phyloP scores from a whole-genome alignment of 306 rosid species.

The Gastrolobium bilobum region DNA sequence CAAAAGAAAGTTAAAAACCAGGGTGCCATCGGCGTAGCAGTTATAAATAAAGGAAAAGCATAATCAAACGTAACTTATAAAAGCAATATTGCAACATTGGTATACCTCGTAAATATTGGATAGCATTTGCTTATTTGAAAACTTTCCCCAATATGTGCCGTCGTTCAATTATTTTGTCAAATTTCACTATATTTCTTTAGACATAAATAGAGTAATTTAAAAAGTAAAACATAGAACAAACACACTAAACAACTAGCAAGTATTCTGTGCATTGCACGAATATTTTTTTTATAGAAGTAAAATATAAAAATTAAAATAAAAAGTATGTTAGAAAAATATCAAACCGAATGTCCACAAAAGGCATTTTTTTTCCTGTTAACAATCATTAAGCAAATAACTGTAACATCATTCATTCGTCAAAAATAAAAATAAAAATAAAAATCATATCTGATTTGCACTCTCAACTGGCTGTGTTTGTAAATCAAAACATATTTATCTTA shows the following conservation, averaged over 20 bases:
- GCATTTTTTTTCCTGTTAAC: neutral
- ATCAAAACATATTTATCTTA: neutral
- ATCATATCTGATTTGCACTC: neutral
- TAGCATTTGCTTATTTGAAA: neutral
- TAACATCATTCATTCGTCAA: neutral
- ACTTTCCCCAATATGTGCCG: neutral
- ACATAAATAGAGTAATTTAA: neutral
- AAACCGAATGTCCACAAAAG: too few relatives aligned
- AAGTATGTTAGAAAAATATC: too few relatives aligned
- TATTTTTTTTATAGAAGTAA: too few relatives aligned
- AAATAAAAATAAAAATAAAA: neutral
- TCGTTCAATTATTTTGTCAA: neutral
- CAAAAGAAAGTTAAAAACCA: neutral
- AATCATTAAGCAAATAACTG: neutral
- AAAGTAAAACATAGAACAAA: neutral
- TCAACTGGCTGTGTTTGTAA: neutral
- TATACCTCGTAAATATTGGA: neutral
- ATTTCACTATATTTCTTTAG: neutral
- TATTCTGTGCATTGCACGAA: too few relatives aligned
- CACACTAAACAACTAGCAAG: neutral
- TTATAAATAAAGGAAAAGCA: neutral
- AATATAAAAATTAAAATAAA: too few relatives aligned
- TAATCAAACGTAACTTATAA: neutral
- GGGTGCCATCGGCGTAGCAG: neutral
- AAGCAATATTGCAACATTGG: neutral